A percentile compares a stretch with the other conserved stretches of the same genome.
Conservation (phyloP, 345 rosid species). For the Erodium maritimum region DNA sequence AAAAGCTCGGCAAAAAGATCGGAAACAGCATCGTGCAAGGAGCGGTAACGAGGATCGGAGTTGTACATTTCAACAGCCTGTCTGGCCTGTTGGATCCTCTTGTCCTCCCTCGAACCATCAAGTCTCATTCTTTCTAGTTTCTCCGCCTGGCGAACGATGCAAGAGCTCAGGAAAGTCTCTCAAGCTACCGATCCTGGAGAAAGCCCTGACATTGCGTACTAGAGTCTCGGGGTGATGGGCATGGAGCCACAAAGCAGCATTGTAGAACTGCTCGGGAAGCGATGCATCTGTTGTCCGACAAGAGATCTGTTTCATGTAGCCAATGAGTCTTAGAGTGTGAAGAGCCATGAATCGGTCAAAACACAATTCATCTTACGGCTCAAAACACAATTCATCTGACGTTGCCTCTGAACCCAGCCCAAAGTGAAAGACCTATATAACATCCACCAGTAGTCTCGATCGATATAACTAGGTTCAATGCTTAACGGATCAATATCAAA, state of each 20-base stretch:
- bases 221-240: conserved; percentile 54
- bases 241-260: conserved; percentile 49
- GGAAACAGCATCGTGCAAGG: conserved; percentile 38
- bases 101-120: conserved; percentile 23
- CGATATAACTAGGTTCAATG: too few species aligned
- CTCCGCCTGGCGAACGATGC: conserved; percentile 41
- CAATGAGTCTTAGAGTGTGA: conserved; percentile 42
- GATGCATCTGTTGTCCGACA: conserved; percentile 45
- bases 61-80: conserved; percentile 25
- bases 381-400: too few species aligned
- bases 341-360: conserved; percentile 34
- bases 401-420: too few species aligned
- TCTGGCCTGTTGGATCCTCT: conserved; percentile 28
- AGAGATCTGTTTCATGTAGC: conserved; percentile 50
- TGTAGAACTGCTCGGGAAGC: conserved; percentile 54
- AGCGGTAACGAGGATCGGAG: conserved; percentile 34
- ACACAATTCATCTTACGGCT: too few species aligned
- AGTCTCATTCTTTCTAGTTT: conserved; percentile 26
- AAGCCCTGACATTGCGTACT: conserved; percentile 30
- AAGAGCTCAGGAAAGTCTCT: conserved; percentile 58
- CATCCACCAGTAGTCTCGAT: too few species aligned
- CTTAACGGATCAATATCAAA: too few species aligned
- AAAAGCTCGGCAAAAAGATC: conserved; percentile 34
- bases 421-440: too few species aligned
- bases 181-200: conserved; percentile 37